Evolutionary conservation across 2,329 filamentous ascomycete genomes (phyloP), one percentile per base, ranked within the genome.

Genomic region (Westerdykella sp.): DNA sequence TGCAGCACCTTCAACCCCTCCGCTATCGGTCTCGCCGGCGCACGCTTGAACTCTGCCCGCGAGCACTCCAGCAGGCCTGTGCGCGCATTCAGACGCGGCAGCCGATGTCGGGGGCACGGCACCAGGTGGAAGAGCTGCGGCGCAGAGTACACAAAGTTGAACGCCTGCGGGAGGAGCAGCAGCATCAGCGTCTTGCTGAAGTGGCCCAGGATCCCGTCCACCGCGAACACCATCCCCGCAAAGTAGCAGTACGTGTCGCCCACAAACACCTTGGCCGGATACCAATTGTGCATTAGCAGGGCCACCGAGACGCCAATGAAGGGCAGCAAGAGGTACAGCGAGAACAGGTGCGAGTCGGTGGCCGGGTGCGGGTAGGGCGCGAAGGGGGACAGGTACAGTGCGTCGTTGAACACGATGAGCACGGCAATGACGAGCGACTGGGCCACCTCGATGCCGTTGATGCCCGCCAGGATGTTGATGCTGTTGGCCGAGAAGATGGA

Each of bases 161-260:
- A 89, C 57, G 94, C 85, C 70, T 98, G 93, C 12, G 93, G 93
- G 32, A 95, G 76, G 54, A 98, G 84, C 7, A 98, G 76, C 40
- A 98, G 78, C 43, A 95, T 78, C 37, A 98, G 77, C 1, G 93
- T 98, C 72, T 98, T 98, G 73, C 87, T 94, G 72, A 98, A 98
- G 72, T 98, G 93, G 18, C 93, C 93, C 41, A 96, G 77, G 60
- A 98, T 97, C 50, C 88, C 89, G 52, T 97, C 93, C 36, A 96
- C 90, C 42, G 91, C 93, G 65, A 98, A 98, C 32, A 97, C 87
- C 89, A 98, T 98, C 54, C 93, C 93, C 1, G 93, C 93, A 68
- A 98, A 96, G 72, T 98, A 98, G 77, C 93, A 98, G 76, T 97
- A 98, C 4, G 93, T 98, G 69, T 98, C 93, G 43, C 93, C 93